phyloP scores from a whole-genome alignment of 306 rosid species.

The Cyamopsis tetragonoloba region DNA sequence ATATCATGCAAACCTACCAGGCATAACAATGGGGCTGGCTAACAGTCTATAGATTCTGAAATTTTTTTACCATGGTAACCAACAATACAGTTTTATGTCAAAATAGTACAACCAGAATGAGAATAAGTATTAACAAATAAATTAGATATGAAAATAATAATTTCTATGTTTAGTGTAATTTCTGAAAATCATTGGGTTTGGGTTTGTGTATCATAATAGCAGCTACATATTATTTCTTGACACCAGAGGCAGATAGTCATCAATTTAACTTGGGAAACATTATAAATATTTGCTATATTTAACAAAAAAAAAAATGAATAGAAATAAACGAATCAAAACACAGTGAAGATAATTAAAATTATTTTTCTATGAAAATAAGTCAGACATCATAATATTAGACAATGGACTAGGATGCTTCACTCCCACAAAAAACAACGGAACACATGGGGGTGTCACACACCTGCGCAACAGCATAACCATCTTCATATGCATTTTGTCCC shows the following conservation, averaged over 20 bases:
- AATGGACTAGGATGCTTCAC: constrained; percentile 14
- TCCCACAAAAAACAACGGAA: constrained; percentile 19
- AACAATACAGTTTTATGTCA: constrained; percentile 1
- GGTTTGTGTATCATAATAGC: neutral
- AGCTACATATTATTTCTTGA: neutral
- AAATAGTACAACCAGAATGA: neutral
- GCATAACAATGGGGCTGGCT: neutral
- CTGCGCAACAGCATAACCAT: constrained; percentile 67
- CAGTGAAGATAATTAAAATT: neutral
- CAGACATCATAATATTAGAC: neutral
- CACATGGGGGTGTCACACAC: constrained; percentile 50
- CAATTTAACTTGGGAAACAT: neutral
- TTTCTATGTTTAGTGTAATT: too few relatives aligned
- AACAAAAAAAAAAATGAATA: neutral
- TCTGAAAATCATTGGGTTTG: too few relatives aligned
- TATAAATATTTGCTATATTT: neutral
- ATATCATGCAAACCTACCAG: neutral
- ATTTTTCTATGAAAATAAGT: neutral
- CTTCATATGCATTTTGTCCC: constrained; percentile 81
- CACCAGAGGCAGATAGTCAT: neutral
- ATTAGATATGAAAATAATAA: too few relatives aligned
- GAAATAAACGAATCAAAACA: constrained; percentile 3
- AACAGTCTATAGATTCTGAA: neutral
- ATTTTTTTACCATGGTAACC: neutral
- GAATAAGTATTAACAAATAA: too few relatives aligned